These are phyloP conservation scores for Fusarium mundagurra DNA, from an alignment of 2,329 filamentous ascomycete genomes.

Conservation along the genomic window DNA sequence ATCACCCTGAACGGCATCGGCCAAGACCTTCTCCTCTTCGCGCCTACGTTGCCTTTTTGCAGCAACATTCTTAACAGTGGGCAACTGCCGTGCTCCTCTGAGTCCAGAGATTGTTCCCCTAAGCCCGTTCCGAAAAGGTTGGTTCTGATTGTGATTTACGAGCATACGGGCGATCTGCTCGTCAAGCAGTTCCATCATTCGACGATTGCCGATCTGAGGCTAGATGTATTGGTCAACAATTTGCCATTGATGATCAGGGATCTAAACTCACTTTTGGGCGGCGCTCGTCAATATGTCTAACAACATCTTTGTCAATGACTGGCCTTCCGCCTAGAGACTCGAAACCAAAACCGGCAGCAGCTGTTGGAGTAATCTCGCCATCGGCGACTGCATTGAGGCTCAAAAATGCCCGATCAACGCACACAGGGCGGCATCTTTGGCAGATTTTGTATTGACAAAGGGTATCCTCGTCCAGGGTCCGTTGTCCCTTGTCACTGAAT, in stretches of 20 bases:
- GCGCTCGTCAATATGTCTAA: conserved; percentile 54
- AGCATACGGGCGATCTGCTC: conserved; percentile 40
- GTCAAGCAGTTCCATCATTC: conserved; percentile 43
- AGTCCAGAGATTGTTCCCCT: neutral
- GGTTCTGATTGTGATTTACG: neutral
- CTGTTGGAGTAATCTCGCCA: conserved; percentile 60
- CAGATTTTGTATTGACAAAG: conserved; percentile 65
- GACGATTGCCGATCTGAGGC: conserved; percentile 8
- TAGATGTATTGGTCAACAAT: neutral
- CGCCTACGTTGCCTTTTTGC: neutral
- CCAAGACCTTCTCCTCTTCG: neutral
- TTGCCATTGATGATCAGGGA: neutral
- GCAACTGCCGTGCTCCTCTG: neutral
- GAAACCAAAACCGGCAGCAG: conserved; percentile 64
- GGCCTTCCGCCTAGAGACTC: conserved; percentile 56
- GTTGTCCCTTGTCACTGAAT: conserved; percentile 45
- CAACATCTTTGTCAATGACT: conserved; percentile 50
- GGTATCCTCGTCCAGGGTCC: conserved; percentile 48
- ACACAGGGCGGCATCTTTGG: conserved; percentile 57
- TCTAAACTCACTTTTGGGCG: conserved; percentile 48
- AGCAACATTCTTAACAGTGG: conserved; percentile 14
- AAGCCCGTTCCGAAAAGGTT: neutral
- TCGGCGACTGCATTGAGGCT: conserved; percentile 61
- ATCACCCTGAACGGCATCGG: neutral
- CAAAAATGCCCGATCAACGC: conserved; percentile 57